These are phyloP conservation scores for Saccharomycopsis selenospora DNA, from an alignment of 805 yeast genomes.

Conservation along the genomic window DNA sequence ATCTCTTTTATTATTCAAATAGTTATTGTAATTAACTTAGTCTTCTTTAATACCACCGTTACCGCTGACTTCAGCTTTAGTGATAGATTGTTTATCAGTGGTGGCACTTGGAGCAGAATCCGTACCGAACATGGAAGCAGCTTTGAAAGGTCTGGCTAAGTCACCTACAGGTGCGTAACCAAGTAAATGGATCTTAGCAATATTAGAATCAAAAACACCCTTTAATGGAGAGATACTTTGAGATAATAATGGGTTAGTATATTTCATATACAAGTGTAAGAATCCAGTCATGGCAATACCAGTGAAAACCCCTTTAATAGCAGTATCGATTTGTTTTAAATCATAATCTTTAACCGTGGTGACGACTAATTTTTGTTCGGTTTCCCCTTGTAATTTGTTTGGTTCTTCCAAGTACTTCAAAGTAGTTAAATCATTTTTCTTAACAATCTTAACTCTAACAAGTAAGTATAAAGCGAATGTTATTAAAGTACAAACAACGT, in stretches of 20 bases:
- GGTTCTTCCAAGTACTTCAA: slow-evolving; percentile 86
- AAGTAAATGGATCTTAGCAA: slow-evolving; percentile 84
- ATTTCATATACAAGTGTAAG: slow-evolving; percentile 97
- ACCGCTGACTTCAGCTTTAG: slow-evolving; percentile 79
- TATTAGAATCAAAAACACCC: slow-evolving; percentile 81
- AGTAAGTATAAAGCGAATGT: slow-evolving; percentile 61
- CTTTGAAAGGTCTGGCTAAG: slow-evolving; percentile 93
- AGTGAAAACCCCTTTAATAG: slow-evolving; percentile 78
- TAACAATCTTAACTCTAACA: slow-evolving; percentile 51
- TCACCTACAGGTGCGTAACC: slow-evolving; percentile 81
- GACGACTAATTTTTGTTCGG: slow-evolving; percentile 67
- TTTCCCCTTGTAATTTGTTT: slow-evolving; percentile 67
- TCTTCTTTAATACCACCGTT: slow-evolving; percentile 85
- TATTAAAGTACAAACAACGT: slow-evolving; percentile 55
- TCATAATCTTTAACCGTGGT: slow-evolving; percentile 95
- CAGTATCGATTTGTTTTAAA: slow-evolving; percentile 71
- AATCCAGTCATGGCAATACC: slow-evolving; percentile 95
- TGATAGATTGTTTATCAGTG: slow-evolving; percentile 84
- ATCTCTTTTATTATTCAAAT: too few relatives aligned
- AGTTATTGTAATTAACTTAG: too few relatives aligned
- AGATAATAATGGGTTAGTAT: slow-evolving; percentile 94
- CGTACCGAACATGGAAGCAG: slow-evolving; percentile 67
- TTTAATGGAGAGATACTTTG: slow-evolving; percentile 88
- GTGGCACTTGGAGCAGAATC: slow-evolving; percentile 42
- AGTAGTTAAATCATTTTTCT: slow-evolving; percentile 85